phyloP scores from a whole-genome alignment of 1,139 yeast species.

The Ogataea hybrid region DNA sequence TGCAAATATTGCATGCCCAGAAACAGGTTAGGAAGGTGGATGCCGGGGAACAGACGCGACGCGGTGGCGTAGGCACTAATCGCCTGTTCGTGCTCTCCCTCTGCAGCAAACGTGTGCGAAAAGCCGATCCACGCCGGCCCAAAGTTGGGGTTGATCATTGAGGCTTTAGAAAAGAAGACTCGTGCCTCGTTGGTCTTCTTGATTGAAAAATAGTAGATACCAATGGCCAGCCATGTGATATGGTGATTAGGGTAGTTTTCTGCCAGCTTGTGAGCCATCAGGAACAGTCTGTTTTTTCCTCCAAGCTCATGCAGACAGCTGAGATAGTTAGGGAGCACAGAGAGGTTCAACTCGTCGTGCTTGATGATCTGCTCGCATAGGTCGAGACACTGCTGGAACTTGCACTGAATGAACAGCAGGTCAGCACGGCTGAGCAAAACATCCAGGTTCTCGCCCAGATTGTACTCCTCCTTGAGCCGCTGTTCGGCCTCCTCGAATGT shows the following conservation, averaged over 20 bases:
- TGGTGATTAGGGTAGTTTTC: conserved; percentile 82
- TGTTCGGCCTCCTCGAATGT: conserved; percentile 66
- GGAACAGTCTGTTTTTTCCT: conserved; percentile 75
- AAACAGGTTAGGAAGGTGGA: conserved; percentile 85
- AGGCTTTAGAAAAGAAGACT: conserved; percentile 83
- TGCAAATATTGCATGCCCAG: conserved; percentile 96
- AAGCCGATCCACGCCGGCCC: conserved; percentile 99
- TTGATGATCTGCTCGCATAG: conserved; percentile 62
- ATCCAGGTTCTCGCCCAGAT: conserved; percentile 66
- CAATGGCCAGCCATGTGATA: conserved; percentile 91
- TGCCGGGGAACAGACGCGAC: conserved; percentile 89
- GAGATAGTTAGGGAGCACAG: conserved; percentile 75
- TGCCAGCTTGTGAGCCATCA: conserved; percentile 82
- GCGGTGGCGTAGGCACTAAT: conserved; percentile 97
- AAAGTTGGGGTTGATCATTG: conserved; percentile 83
- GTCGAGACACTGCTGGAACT: conserved; percentile 71
- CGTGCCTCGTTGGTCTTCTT: conserved; percentile 80
- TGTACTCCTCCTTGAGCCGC: conserved; percentile 67
- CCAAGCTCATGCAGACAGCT: conserved; percentile 86
- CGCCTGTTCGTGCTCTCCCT: conserved; percentile 98
- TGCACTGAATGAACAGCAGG: conserved; percentile 70
- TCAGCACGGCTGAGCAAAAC: conserved; percentile 71
- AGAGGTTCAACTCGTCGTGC: conserved; percentile 68
- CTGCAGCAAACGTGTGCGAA: conserved; percentile 96
- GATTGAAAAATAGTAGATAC: conserved; percentile 79